phyloP scores from a whole-genome alignment of 352 stramenopile genomes.

The Peronospora farinosa region DNA sequence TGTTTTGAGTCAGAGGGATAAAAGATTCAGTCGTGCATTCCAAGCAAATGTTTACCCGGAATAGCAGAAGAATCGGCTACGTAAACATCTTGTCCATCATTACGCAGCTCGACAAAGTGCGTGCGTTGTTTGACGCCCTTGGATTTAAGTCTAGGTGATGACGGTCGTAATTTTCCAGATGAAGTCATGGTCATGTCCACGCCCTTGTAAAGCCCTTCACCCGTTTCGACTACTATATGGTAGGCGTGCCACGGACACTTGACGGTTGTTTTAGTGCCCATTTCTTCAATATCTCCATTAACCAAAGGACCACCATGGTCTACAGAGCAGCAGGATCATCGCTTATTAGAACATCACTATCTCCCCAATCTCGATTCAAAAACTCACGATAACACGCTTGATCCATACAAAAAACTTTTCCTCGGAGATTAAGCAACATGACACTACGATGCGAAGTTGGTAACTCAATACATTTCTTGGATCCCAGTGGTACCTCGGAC shows the following conservation, averaged over 20 bases:
- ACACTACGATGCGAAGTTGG: no score
- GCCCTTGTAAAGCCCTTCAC: conserved; percentile 82
- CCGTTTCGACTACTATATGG: conserved; percentile 74
- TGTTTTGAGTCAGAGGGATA: conserved; percentile 6
- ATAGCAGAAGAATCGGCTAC: conserved; percentile 71
- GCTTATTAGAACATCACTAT: no score
- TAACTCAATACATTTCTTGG: no score
- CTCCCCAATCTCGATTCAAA: no score
- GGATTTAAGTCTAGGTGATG: conserved; percentile 57
- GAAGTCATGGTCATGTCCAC: conserved; percentile 61
- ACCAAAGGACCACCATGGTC: no score
- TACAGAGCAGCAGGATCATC: no score
- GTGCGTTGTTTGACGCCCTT: conserved; percentile 84
- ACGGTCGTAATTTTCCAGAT: conserved; percentile 42
- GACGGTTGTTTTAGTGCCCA: no score
- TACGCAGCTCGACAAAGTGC: conserved; percentile 66
- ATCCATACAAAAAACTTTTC: no score
- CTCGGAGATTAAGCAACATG: no score
- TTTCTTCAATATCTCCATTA: no score
- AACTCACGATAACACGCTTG: no score
- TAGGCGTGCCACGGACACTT: conserved; percentile 74
- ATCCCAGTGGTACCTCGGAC: no score
- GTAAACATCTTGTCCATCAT: conserved; percentile 57
- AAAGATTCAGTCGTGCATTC: not conserved
- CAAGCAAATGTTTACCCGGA: conserved; percentile 27